These are phyloP conservation scores for Sclerotinia minor DNA, from an alignment of 2,329 filamentous ascomycete species.

Conservation along the genomic window DNA sequence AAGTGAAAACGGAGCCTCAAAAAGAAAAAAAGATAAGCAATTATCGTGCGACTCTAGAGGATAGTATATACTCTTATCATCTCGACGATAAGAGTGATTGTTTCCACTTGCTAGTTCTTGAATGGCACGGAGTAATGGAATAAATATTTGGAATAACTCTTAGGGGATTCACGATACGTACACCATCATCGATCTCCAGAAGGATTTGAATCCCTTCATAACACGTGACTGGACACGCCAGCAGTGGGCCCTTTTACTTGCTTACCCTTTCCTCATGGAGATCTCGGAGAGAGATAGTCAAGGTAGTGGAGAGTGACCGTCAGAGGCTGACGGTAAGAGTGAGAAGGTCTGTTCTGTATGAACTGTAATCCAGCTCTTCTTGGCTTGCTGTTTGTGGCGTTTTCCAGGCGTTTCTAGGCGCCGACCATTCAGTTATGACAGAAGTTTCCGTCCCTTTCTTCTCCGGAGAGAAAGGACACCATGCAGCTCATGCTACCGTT, in stretches of 20 bases:
- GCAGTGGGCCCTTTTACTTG: neutral
- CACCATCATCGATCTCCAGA: neutral
- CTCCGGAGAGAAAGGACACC: neutral
- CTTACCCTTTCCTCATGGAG: slow-evolving; percentile 15
- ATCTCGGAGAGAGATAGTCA: slow-evolving; percentile 7
- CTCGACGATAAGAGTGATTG: neutral
- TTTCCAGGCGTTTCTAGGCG: neutral
- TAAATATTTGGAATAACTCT: neutral
- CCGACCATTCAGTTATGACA: neutral
- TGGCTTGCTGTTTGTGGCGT: neutral
- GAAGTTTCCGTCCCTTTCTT: neutral
- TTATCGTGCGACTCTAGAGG: neutral
- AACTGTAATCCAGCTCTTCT: neutral
- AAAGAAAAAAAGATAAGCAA: neutral
- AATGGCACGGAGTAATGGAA: slow-evolving; percentile 1
- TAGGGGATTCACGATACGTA: neutral
- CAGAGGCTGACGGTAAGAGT: neutral
- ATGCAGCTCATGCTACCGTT: neutral
- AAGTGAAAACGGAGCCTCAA: neutral
- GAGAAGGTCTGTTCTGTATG: neutral
- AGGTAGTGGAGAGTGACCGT: neutral
- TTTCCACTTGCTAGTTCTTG: neutral
- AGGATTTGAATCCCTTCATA: slow-evolving; percentile 6
- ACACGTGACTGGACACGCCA: neutral
- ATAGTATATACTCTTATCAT: neutral